Evolutionary conservation across 805 yeast species (phyloP), one percentile per base, ranked within the genome.

Genomic region (Pichia gijzeniarum): DNA sequence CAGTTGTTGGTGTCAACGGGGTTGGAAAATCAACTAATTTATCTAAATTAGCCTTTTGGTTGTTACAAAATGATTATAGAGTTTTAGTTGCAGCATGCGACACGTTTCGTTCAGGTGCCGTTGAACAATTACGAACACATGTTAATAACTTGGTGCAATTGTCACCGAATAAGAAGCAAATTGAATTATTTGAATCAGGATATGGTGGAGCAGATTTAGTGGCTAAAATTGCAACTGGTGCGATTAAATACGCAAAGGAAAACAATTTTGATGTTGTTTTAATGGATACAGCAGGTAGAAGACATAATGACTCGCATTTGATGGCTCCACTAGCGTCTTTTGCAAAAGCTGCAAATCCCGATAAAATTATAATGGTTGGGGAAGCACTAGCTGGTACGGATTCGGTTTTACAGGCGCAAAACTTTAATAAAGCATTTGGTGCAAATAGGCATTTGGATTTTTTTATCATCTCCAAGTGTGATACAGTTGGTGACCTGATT

Each of bases 311-410:
- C 62, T 84, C 93, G 16, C 81, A 91, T 47, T 72, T 91, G 51
- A 91, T 91, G 99, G 91, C 96, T 0, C 96, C 97, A 7, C 69
- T 91, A 53, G 95, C 89, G 54, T 87, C 91, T 45, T 91, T 91
- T 64, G 98, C 97, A 16, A 88, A 85, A 57, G 90, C 95, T 41
- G 98, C 98, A 2, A 76, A 87, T 41, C 99, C 98, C 0, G 93
- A 91, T 65, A 91, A 87, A 63, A 91, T 91, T 57, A 90, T 91
- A 59, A 93, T 93, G 98, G 99, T 91, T 17, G 98, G 97, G 35
- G 99, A 91, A 65, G 99, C 99, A 0, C 70, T 91, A 33, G 98
- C 91, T 1, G 99, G 99, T 16, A 90, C 98, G 0, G 99, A 91
- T 61, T 87, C 97, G 1, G 97, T 93, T 3, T 85, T 85, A 63